phyloP scores from a whole-genome alignment of 1,284 basidiomycete species.

The Ganoderma leucocontextum region DNA sequence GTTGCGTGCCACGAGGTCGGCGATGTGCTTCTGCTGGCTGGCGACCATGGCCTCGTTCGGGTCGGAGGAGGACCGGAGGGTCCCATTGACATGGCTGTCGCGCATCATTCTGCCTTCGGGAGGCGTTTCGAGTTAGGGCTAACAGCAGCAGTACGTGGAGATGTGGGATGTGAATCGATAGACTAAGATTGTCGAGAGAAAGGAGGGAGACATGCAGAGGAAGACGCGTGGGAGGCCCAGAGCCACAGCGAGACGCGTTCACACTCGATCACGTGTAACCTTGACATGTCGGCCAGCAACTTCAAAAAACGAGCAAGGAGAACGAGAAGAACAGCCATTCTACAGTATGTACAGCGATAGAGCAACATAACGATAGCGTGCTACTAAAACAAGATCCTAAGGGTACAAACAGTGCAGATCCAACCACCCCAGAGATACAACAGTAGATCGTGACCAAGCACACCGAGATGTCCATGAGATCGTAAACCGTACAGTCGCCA shows the following conservation, averaged over 20 bases:
- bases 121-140: background rate
- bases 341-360: constrained; percentile 23
- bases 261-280: constrained; percentile 8
- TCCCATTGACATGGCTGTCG: constrained; percentile 25
- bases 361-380: constrained; percentile 18
- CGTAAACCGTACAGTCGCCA: constrained; percentile 12
- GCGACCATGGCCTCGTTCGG: constrained; percentile 60
- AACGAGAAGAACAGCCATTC: background rate
- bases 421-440: constrained; percentile 29
- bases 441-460: constrained; percentile 15
- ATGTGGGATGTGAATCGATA: background rate
- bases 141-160: background rate
- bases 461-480: background rate
- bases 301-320: too few relatives aligned
- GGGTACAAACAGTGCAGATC: constrained; percentile 26
- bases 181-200: too few relatives aligned
- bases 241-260: background rate
- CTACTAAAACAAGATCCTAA: constrained; percentile 22
- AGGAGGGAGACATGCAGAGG: background rate
- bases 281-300: background rate
- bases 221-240: background rate
- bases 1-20: constrained; percentile 71
- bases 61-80: constrained; percentile 39
- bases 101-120: constrained; percentile 32
- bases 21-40: constrained; percentile 69